Evolutionary conservation across 768 basidiomycete genomes (phyloP), one percentile per base, ranked within the genome.

Genomic region (Hebeloma cylindrosporum): DNA sequence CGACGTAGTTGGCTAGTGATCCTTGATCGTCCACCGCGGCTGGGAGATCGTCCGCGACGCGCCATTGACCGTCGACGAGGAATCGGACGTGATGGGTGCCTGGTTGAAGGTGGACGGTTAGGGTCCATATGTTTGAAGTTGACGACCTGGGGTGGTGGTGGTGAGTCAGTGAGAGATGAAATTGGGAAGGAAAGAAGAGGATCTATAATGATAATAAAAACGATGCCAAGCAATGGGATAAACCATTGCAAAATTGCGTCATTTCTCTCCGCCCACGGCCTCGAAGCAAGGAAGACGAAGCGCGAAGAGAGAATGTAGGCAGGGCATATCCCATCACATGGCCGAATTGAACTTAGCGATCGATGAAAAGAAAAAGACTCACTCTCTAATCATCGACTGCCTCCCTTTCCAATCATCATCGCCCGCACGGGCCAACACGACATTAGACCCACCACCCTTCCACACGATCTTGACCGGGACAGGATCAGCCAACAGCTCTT

Each of bases 41-140:
- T 5, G 89, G 87, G 18, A 77, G 75, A 51, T 88, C 82, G 51
- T 85, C 77, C 2, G 86, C 79, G 5, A 87, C 80, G 49, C 85
- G 80, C 83, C 86, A 92, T 34, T 82, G 78, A 35, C 87, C 89
- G 62, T 98, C 95, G 48, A 98, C 89, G 52, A 97, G 80, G 73
- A 96, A 98, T 46, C 93, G 90, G 61, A 97, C 77, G 52, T 93
- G 89, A 60, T 97, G 93, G 0, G 93, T 93, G 11, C 95, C 95
- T 0, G 93, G 92, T 7, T 82, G 79, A 0, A 98, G 78, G 33
- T 56, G 27, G 34, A 79, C 69, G n/a, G 63, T 69, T 3, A 69
- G 62, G 23, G 60, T 52, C 58, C 61, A 74, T 9, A 64, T 50
- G 18, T 61, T 51, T n/a, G 1, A 69, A 64, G 6, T 51, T 52